Evolutionary conservation across 768 basidiomycete genomes (phyloP), one percentile per base, ranked within the genome.

Genomic region (Lanmaoa pseudosensibilis): DNA sequence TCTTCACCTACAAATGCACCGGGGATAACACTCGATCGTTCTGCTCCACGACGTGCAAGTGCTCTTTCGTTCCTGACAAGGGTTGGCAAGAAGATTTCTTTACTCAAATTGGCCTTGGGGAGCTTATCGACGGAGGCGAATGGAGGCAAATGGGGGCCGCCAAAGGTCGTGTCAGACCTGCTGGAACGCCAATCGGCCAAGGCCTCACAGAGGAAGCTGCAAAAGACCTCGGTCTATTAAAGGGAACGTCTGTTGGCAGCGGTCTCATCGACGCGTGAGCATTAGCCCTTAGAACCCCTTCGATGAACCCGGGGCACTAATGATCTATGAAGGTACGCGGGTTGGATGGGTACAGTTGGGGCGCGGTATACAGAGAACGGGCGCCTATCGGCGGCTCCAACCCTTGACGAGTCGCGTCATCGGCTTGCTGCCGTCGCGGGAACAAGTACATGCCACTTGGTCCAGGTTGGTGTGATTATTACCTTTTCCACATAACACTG

Each of bases 1-100:
- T 86, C 77, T 80, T 99, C 50, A 98, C 97, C 0, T 98, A 95
- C 77, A 88, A 85, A 47, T 92, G 93, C 10, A 99, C 97, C 1
- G 77, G 76, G 11, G 72, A 74, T 54, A 83, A 85, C 63, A 76
- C 77, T 40, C 86, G 96, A 33, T 97, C 94, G 2, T 86, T 83
- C 70, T 98, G 97, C 73, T 98, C 95, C 2, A 77, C 98, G 46
- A 92, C 93, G 1, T 99, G 96, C 80, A 98, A 98, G 75, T 98
- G 91, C 73, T 92, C 91, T 9, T 98, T 86, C 72, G 85, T 97
- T 32, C 94, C 96, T 1, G 80, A 79, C 21, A 80, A 78, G 66
- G 97, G 96, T 11, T 98, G 97, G 95, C 86, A 94, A 63, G 78
- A 83, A 13, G 83, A 88, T 16, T 98, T 98, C 75, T 94, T 98